Evolutionary conservation across 768 basidiomycete genomes (phyloP), one percentile per base, ranked within the genome.

Genomic region (Mycena amicta): DNA sequence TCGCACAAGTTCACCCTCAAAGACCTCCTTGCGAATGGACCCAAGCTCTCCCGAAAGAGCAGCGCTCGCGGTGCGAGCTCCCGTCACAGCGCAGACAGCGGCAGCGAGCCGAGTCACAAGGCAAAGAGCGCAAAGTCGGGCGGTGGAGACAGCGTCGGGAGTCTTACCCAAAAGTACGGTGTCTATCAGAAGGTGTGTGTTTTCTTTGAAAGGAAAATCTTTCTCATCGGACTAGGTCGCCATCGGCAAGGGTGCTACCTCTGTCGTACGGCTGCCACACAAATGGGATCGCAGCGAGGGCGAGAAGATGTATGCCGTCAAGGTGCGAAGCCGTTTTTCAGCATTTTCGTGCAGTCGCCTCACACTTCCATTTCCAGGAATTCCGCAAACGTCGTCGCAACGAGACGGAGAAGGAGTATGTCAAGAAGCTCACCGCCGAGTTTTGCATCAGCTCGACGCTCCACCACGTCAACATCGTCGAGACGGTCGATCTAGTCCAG

Each of bases 351-450:
- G n/a, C 47, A 25, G 13, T 30, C 50, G 16, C n/a, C 41, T 56
- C 23, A 55, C 52, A 4, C 29, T 30, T 58, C 53, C 52, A 52
- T n/a, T 56, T 50, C 31, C n/a, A 96, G 94, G 96, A 99, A 76
- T 99, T 99, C 81, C 90, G 96, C 53, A 98, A 97, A 74, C 86
- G 96, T 61, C 86, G 96, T 66, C 96, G 95, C 84, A 97, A 96
- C 69, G 96, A 99, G 78, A 87, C 95, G 4, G 96, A 99, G 75
- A 97, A 97, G 74, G 96, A 99, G 77, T 99, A 99, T 68, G 88
- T 99, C 77, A 99, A 99, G 86, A 99, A 99, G 75, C 89, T 99
- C 66, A 99, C 96, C 5, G 94, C 96, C 25, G 96, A 98, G 72
- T 98, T 98, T 75, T 98, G 95, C 75, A 98, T 98, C 61, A 95